Base-by-base conservation (phyloP, 1,139 yeast species). In the Ashbya aceris region DNA sequence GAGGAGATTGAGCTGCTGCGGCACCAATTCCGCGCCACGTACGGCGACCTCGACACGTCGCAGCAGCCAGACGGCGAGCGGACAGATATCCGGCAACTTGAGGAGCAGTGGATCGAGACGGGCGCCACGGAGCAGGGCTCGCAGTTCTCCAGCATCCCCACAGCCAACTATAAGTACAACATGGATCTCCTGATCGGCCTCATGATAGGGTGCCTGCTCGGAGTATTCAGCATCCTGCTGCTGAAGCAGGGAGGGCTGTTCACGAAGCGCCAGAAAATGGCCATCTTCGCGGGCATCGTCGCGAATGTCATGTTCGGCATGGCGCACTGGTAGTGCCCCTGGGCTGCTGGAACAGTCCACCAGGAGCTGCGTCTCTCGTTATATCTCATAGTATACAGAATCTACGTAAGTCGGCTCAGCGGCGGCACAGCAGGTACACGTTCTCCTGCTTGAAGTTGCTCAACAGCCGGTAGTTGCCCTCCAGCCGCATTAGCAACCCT, bases 381-480 rank as follows among this genome's bases (percentile, higher is more conserved):
- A 17, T 17, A 17, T 17, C 23, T 17, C 3, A 17, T 17, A 29
- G 13, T 29, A 12, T 29, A 29, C 31, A 29, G 31, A 29, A 4
- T 29, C 11, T 26, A 28, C 29, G 31, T 30, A 36, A 36, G 29
- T 40, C 32, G 36, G 27, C 39, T 44, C 55, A 65, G 49, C 64
- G 69, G 58, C 98, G 87, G 60, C 91, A 82, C 63, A 91, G 74
- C 56, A 91, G 73, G 66, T 89, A 91, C 49, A 95, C 83, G 61
- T 86, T 86, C 61, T 89, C 98, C 69, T 91, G 97, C 65, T 89
- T 91, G 65, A 91, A 77, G 59, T 79, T 75, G 44, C 91, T 83
- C 61, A 91, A 76, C 39, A 85, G 82, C 64, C 97, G 78, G 68
- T 89, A 91, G 45, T 86, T 85, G 52, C 99, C 99, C 67, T 91